phyloP scores from a whole-genome alignment of 345 rosid species.

The Pistacia atlantica region DNA sequence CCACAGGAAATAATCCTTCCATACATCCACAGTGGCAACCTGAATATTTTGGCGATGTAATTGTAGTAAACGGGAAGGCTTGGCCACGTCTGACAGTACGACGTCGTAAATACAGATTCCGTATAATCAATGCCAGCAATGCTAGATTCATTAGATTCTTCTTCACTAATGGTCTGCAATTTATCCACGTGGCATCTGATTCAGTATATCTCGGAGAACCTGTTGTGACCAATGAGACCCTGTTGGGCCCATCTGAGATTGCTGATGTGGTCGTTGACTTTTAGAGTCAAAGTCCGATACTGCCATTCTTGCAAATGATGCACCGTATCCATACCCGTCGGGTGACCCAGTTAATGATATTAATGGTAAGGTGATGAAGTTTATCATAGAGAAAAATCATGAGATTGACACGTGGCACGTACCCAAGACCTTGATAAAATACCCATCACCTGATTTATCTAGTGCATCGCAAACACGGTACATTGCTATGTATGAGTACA shows the following conservation, averaged over 20 bases:
- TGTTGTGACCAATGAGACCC: slow-evolving; percentile 38
- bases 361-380: slow-evolving; percentile 75
- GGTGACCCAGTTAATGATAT: slow-evolving; percentile 74
- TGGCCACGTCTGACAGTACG: slow-evolving; percentile 77
- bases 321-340: slow-evolving; percentile 66
- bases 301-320: slow-evolving; percentile 57
- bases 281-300: slow-evolving; percentile 42
- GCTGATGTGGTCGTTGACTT: slow-evolving; percentile 82
- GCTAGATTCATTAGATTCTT: slow-evolving; percentile 85
- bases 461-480: slow-evolving; percentile 53
- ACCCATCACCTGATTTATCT: slow-evolving; percentile 51
- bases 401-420: slow-evolving; percentile 51
- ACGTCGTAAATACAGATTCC: slow-evolving; percentile 81
- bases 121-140: slow-evolving; percentile 80
- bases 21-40: slow-evolving; percentile 99
- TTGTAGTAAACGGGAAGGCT: slow-evolving; percentile 87
- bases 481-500: slow-evolving; percentile 81
- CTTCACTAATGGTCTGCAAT: slow-evolving; percentile 64
- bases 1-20: slow-evolving; percentile 81
- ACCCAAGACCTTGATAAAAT: slow-evolving; percentile 47
- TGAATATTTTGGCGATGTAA: slow-evolving; percentile 81
- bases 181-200: slow-evolving; percentile 66
- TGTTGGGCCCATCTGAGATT: slow-evolving; percentile 79
- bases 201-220: slow-evolving; percentile 59
- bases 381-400: slow-evolving; percentile 35